Evolutionary conservation across 495 filamentous ascomycete species (phyloP).

Genomic region (Lepraria neglecta): DNA sequence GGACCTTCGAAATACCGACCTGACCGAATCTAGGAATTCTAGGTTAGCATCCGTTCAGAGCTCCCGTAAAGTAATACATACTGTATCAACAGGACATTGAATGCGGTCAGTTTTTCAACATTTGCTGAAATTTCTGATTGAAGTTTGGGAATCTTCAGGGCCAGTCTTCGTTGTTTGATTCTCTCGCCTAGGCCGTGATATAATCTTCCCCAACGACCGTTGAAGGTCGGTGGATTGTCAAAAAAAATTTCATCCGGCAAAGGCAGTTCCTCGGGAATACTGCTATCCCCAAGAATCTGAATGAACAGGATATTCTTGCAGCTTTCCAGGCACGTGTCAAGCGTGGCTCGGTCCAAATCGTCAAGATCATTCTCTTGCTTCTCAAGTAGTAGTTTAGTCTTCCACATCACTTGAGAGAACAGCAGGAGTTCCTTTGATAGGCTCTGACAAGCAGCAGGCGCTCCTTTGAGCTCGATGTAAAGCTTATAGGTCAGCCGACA

Average conservation of each 20-base stretch:
- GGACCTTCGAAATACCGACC: no score
- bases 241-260: no score
- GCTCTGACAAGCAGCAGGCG: slow-evolving; percentile 6
- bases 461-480: slow-evolving; percentile 10
- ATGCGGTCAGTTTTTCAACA: not conserved
- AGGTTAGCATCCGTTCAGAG: not conserved
- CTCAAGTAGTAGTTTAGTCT: not conserved
- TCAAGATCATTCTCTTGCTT: not conserved
- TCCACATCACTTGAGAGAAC: slow-evolving; percentile 4
- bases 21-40: not conserved
- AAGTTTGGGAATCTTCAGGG: not conserved
- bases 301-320: slow-evolving; percentile 6
- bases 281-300: not conserved
- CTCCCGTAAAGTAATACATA: not conserved
- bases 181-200: not conserved
- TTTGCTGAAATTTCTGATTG: not conserved
- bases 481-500: slow-evolving; percentile 7
- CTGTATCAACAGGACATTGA: not conserved
- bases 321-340: not conserved
- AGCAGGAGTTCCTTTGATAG: slow-evolving; percentile 15
- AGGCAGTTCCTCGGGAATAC: not conserved
- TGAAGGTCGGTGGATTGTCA: no score
- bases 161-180: not conserved
- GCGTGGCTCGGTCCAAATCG: not conserved
- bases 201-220: not conserved